Evolutionary conservation across 306 rosid genomes (phyloP).

Genomic region (Acmispon strigosus): DNA sequence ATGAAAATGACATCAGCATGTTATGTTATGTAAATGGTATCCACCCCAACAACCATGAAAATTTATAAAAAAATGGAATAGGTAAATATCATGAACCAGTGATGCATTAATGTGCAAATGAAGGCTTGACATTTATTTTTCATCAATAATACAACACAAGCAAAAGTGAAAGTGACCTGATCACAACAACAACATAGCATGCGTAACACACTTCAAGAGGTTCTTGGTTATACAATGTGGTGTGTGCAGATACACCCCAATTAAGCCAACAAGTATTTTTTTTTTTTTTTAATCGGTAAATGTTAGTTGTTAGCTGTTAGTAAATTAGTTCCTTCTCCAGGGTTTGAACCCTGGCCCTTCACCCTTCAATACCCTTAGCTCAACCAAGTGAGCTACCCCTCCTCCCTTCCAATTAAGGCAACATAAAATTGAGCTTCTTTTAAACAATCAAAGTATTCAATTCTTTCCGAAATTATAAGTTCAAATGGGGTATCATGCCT

Average conservation of each 20-base stretch:
- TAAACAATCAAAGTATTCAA: neutral
- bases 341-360: too few species aligned
- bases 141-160: neutral
- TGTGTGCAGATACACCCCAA: neutral
- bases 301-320: too few species aligned
- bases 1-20: slow-evolving; percentile 25
- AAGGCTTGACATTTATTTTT: neutral
- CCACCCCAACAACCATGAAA: neutral
- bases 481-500: neutral
- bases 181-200: neutral
- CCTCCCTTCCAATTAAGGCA: neutral
- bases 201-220: neutral
- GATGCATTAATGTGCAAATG: neutral
- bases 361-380: too few species aligned
- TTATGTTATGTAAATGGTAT: neutral
- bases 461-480: neutral
- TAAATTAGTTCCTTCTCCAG: too few species aligned
- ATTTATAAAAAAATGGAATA: neutral
- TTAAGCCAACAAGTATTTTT: too few species aligned
- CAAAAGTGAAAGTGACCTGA: neutral
- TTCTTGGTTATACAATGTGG: neutral
- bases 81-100: neutral
- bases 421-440: neutral
- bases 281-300: too few species aligned
- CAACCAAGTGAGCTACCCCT: too few species aligned